These are phyloP conservation scores for Penicillium sp. DNA, from an alignment of 2,329 filamentous ascomycete species.

Conservation along the genomic window DNA sequence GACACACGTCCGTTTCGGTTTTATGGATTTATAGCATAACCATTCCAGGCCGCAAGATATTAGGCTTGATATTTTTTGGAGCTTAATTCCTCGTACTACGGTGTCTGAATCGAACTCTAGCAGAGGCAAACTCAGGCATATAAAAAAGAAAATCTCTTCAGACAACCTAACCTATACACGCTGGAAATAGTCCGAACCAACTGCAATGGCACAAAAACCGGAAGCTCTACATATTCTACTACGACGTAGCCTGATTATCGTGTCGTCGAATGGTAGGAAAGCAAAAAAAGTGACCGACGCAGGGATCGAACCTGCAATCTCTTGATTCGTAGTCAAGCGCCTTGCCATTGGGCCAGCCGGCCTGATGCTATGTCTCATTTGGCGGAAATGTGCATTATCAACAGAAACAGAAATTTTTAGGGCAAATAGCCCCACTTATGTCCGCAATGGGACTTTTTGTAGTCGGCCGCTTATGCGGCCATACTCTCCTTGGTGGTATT, in stretches of 20 bases:
- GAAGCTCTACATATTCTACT: too few relatives aligned
- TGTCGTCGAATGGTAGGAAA: neutral
- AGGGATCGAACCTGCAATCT: slow-evolving; percentile 50
- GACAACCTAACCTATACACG: neutral
- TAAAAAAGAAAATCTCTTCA: neutral
- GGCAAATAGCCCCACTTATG: neutral
- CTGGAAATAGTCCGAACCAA: neutral
- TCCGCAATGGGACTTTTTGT: too few relatives aligned
- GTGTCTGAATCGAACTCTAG: neutral
- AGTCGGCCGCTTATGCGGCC: too few relatives aligned
- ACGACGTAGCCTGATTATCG: neutral
- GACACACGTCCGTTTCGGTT: neutral
- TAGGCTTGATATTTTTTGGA: neutral
- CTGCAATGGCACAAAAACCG: too few relatives aligned
- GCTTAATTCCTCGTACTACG: neutral
- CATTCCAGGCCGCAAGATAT: neutral
- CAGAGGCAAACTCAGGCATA: neutral
- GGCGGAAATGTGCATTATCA: neutral
- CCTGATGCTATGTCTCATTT: neutral
- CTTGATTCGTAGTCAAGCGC: slow-evolving; percentile 54
- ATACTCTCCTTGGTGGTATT: too few relatives aligned
- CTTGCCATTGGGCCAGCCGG: slow-evolving; percentile 49
- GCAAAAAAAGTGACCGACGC: slow-evolving; percentile 32
- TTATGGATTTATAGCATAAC: neutral
- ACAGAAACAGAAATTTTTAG: neutral